These are phyloP conservation scores for Saccharomycopsis sp. DNA, from an alignment of 805 yeast species.

Conservation along the genomic window DNA sequence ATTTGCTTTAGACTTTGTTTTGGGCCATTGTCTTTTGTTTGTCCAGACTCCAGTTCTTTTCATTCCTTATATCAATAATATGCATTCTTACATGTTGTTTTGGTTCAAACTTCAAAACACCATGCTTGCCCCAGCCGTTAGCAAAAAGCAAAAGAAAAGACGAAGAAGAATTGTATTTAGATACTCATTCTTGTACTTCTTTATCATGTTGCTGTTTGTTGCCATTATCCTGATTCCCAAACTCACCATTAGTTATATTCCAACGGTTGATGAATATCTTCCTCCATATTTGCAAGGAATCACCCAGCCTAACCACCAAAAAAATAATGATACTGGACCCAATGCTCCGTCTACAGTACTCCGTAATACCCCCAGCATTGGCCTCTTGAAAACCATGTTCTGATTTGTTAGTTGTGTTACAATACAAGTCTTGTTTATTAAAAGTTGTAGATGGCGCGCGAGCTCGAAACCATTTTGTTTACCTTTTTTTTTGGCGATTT, in stretches of 20 bases:
- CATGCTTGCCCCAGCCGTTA: constrained; percentile 95
- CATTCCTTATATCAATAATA: constrained; percentile 85
- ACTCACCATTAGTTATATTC: constrained; percentile 54
- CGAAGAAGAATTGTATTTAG: constrained; percentile 96
- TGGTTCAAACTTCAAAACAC: constrained; percentile 97
- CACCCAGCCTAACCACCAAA: constrained; percentile 77
- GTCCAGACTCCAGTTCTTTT: constrained; percentile 78
- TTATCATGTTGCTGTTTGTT: constrained; percentile 57
- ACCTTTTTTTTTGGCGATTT: no score
- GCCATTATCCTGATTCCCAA: constrained; percentile 88
- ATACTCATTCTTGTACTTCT: constrained; percentile 74
- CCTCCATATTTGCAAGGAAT: constrained; percentile 49
- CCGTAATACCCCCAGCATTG: constrained; percentile 40
- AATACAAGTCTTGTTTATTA: no score
- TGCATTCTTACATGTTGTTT: constrained; percentile 97
- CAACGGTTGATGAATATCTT: constrained; percentile 24
- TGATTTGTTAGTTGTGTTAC: no score
- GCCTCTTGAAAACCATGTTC: constrained; percentile 43
- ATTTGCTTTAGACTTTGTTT: constrained; percentile 91
- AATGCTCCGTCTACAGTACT: constrained; percentile 21
- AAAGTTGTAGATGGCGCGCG: no score
- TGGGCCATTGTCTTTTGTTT: constrained; percentile 85
- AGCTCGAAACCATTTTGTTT: no score
- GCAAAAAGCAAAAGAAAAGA: constrained; percentile 80
- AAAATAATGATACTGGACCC: constrained; percentile 56